phyloP scores from a whole-genome alignment of 805 yeast genomes.

The Candida ulmi region DNA sequence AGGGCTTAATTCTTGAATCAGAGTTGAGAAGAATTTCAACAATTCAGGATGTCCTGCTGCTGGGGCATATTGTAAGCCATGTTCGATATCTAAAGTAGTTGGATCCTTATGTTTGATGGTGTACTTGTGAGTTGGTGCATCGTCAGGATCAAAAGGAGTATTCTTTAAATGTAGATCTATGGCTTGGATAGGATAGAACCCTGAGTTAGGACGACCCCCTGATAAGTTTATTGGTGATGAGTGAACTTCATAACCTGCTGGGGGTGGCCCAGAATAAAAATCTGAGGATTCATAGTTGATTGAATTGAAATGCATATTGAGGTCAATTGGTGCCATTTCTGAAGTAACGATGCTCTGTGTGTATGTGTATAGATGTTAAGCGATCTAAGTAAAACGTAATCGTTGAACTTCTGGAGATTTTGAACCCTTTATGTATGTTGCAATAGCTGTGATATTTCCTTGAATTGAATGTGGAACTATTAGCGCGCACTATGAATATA shows the following conservation, averaged over 20 bases:
- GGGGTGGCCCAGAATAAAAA: slow-evolving; percentile 7
- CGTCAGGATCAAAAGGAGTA: slow-evolving; percentile 2
- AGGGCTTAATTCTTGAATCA: slow-evolving; percentile 32
- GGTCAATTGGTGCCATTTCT: slow-evolving; percentile 2
- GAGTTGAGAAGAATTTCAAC: slow-evolving; percentile 48
- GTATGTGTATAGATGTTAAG: too few relatives aligned
- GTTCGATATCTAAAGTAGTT: slow-evolving; percentile 41
- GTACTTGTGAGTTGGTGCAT: not conserved
- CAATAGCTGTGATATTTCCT: too few relatives aligned
- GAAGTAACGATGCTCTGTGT: too few relatives aligned
- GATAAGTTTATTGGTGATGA: slow-evolving; percentile 44
- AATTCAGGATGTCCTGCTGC: slow-evolving; percentile 74
- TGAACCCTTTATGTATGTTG: too few relatives aligned
- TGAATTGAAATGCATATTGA: slow-evolving; percentile 2
- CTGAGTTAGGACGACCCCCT: slow-evolving; percentile 60
- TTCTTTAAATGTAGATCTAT: slow-evolving; percentile 41
- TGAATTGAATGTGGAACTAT: too few relatives aligned
- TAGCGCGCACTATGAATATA: too few relatives aligned
- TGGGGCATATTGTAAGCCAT: slow-evolving; percentile 81
- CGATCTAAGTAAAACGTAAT: too few relatives aligned
- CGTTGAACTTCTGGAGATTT: too few relatives aligned
- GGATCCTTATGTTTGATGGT: slow-evolving; percentile 19
- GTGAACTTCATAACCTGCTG: slow-evolving; percentile 26
- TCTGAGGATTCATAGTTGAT: not conserved
- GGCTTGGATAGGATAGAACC: slow-evolving; percentile 54